Evolutionary conservation across 371 early-diverging fungal species (phyloP).

Genomic region (Apophysomyces variabilis): DNA sequence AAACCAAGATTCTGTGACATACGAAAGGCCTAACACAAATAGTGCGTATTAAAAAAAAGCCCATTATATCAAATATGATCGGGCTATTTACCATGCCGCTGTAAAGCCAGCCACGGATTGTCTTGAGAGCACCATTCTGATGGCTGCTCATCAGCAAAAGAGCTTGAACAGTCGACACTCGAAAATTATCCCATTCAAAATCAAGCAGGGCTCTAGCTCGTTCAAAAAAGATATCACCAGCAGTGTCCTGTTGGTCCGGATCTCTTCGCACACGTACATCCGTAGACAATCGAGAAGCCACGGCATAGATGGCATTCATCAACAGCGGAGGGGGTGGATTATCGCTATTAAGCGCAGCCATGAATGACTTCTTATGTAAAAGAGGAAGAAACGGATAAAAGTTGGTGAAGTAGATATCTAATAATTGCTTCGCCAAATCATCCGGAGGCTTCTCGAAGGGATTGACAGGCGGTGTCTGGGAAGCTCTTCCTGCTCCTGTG

Average conservation of each 20-base stretch:
- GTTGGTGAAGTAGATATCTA: constrained; percentile 69
- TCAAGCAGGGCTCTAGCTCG: constrained; percentile 46
- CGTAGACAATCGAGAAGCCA: constrained; percentile 48
- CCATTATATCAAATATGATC: neutral
- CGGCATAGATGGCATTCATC: constrained; percentile 50
- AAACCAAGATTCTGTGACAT: constrained; percentile 69
- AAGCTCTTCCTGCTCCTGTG: constrained; percentile 21
- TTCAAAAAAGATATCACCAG: constrained; percentile 53
- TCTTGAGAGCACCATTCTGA: constrained; percentile 51
- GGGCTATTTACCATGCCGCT: constrained; percentile 47
- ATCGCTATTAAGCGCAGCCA: constrained; percentile 38
- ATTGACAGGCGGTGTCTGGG: constrained; percentile 18
- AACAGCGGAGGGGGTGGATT: constrained; percentile 56
- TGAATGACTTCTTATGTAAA: constrained; percentile 70
- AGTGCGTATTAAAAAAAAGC: neutral
- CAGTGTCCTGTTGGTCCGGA: constrained; percentile 42
- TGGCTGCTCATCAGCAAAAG: constrained; percentile 51
- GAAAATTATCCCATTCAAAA: constrained; percentile 47
- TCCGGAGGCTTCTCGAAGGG: constrained; percentile 62
- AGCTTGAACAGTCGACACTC: constrained; percentile 47
- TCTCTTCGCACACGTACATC: constrained; percentile 44
- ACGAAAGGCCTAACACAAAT: constrained; percentile 50
- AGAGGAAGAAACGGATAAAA: constrained; percentile 72
- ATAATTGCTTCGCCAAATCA: constrained; percentile 65
- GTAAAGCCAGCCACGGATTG: constrained; percentile 52